These are phyloP conservation scores for Chionographis japonica DNA, from an alignment of 106 monocot genomes.

Conservation along the genomic window DNA sequence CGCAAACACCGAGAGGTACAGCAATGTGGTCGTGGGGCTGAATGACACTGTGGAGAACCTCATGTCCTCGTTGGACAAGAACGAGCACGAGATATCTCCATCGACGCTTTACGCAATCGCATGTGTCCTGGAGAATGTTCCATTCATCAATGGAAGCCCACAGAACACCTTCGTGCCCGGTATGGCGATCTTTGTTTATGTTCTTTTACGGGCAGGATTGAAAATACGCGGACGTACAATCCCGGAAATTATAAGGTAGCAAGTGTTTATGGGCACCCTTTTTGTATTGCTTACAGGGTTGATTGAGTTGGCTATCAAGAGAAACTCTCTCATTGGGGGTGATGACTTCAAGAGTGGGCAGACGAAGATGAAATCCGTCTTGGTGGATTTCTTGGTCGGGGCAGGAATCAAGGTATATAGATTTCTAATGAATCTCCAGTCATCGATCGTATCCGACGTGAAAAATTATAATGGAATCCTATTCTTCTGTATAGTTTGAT, in stretches of 20 bases:
- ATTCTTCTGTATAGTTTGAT: no score
- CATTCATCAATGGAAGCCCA: slow-evolving; percentile 95
- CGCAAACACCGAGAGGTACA: slow-evolving; percentile 95
- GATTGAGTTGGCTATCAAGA: slow-evolving; percentile 88
- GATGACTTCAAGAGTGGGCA: slow-evolving; percentile 99
- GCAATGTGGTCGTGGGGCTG: slow-evolving; percentile 74
- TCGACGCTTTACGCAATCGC: slow-evolving; percentile 83
- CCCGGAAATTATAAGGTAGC: no score
- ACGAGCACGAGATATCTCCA: slow-evolving; percentile 91
- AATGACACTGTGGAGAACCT: slow-evolving; percentile 90
- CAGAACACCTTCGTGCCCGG: slow-evolving; percentile 98
- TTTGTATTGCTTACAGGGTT: slow-evolving; percentile 36
- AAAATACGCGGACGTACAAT: background rate
- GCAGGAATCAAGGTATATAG: slow-evolving; percentile 89
- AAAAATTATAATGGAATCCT: no score
- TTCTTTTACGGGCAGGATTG: background rate
- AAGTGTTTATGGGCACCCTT: no score
- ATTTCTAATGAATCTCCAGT: no score
- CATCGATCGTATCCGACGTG: no score
- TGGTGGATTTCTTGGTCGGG: slow-evolving; percentile 98
- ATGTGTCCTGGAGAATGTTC: slow-evolving; percentile 74
- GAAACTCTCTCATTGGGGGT: slow-evolving; percentile 83
- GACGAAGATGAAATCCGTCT: slow-evolving; percentile 97
- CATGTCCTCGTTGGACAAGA: slow-evolving; percentile 59
- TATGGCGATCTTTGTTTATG: slow-evolving; percentile 1